These are phyloP conservation scores for Trichoderma sp. DNA, from an alignment of 2,329 filamentous ascomycete genomes.

Conservation along the genomic window DNA sequence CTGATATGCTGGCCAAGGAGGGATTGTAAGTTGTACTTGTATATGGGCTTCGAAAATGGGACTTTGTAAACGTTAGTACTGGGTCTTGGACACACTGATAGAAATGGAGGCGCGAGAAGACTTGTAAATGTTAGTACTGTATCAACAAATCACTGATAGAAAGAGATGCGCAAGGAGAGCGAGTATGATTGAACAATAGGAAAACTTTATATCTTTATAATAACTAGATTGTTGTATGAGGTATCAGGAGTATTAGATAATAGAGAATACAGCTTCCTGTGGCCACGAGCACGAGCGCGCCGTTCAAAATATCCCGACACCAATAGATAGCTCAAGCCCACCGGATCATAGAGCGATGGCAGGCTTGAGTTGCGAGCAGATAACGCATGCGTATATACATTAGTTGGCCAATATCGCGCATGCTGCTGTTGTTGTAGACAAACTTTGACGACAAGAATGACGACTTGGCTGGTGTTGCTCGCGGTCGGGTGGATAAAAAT, in stretches of 20 bases:
- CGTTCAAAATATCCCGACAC: constrained; percentile 26
- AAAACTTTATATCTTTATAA: constrained; percentile 20
- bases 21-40: constrained; percentile 45
- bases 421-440: constrained; percentile 2
- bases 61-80: too few species aligned
- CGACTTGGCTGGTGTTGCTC: constrained; percentile 24
- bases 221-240: constrained; percentile 30
- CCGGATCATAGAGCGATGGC: neutral
- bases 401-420: constrained; percentile 18
- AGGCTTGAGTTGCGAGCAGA: neutral
- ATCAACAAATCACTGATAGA: neutral
- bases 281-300: constrained; percentile 31
- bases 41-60: neutral
- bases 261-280: constrained; percentile 37
- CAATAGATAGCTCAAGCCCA: constrained; percentile 1
- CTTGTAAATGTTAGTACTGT: neutral
- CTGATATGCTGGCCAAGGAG: constrained; percentile 73
- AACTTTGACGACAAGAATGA: constrained; percentile 24
- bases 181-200: constrained; percentile 7
- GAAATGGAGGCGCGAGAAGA: neutral
- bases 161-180: neutral
- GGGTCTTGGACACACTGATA: constrained; percentile 3
- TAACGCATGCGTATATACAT: constrained; percentile 23
- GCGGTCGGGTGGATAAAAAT: constrained; percentile 9
- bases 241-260: constrained; percentile 35